Base-by-base conservation (phyloP, 176 grass and related monocot genomes). In the Areca catechu region DNA sequence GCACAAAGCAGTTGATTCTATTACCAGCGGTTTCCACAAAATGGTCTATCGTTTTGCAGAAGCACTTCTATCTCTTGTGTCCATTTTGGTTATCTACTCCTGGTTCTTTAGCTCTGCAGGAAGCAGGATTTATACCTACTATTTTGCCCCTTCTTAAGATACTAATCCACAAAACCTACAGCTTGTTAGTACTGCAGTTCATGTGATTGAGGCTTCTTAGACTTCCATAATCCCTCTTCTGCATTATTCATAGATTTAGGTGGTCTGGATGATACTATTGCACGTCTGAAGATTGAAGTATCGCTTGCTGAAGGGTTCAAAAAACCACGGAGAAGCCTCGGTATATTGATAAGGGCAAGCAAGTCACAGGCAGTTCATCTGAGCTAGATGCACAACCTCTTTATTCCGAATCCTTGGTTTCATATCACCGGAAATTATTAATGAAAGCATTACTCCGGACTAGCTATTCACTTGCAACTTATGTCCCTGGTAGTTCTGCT, bases 41-140 rank as follows among this genome's bases (percentile, higher is more conserved):
- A 72, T 83, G 73, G 65, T 92, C 88, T 18, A 70, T 77, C 21
- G 72, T 67, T 92, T 92, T 74, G 79, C 76, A 17, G 88, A 92
- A 79, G 76, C 69, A 61, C 83, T 92, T 60, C 58, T 92, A 16
- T 86, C 88, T 58, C 76, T 92, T 48, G 66, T 82, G 19, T 86
- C 79, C 56, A 79, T 92, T 63, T 49, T 92, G 65, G 88, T 92
- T 49, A 47, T 92, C 88, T 20, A 92, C 83, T 22, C 76, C 82
- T 51, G 88, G 88, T 76, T 92, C 88, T 83, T 64, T 86, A 57
- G 88, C 83, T 68, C 68, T 92, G 62, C 83, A 92, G 61, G 88
- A 92, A 71, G 79, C 76, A 43, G 88, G 88, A 5, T 82, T 86
- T 69, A 83, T 92, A 78, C 82, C 88, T 16, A 92, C 83, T 53